Evolutionary conservation across 345 rosid genomes (phyloP), one percentile per base, ranked within the genome.

Genomic region (Laguncularia racemosa): DNA sequence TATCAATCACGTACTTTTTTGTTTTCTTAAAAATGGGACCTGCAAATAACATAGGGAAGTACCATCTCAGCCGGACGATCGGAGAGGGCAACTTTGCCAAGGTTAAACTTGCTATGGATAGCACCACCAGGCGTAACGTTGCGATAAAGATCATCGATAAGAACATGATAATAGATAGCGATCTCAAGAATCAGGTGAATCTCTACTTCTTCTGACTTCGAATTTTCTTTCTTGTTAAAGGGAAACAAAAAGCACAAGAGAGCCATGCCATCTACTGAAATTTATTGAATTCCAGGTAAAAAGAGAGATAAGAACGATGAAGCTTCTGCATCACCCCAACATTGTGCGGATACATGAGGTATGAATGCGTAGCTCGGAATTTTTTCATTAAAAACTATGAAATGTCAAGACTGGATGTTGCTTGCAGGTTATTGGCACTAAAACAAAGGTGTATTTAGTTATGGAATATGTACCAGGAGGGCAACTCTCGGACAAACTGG

Each of bases 81-180:
- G 98, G 96, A 45, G 95, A 86, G 63, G 98, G 96, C 55, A 82
- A 77, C 56, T 91, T 86, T 49, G 95, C 98, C 10, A 91, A 91
- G 76, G 98, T 91, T 43, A 91, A 88, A 73, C 78, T 89, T 10
- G 96, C 84, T 13, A 71, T 84, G 14, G 87, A 91, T 66, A 75
- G 75, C 70, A 67, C 80, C 17, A 77, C 60, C 43, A 81, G 82
- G 23, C 74, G 53, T 2, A 48, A 74, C 21, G 86, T 84, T n/a
- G 96, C 96, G 2, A 69, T 91, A 74, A 91, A 91, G 73, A 74
- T 91, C 71, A 81, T 91, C 13, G 78, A 89, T 56, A 91, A 86
- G 74, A 62, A 76, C 51, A 73, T 76, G 67, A 90, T 88, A 57
- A 49, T 82, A 70, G 73, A 79, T 51, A 78, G 73, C 70, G 74